Conservation (phyloP, 306 rosid genomes). For the Psophocarpus tetragonolobus region DNA sequence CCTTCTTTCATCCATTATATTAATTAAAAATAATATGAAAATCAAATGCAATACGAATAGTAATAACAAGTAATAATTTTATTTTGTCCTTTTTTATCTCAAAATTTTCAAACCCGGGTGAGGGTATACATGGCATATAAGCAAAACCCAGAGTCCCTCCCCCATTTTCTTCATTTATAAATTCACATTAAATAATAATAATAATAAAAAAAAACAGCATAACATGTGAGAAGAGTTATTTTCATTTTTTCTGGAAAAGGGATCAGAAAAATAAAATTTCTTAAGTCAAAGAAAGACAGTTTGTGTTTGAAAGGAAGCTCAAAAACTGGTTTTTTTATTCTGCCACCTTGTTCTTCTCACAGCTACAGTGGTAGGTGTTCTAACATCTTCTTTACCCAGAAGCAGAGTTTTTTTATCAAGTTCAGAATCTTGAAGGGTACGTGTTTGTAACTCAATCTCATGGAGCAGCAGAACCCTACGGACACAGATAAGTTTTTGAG, state of each 20-base stretch:
- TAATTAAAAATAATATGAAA: conserved; percentile 29
- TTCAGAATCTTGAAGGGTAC: conserved; percentile 5
- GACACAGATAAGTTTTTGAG: background rate
- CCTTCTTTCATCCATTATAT: conserved; percentile 13
- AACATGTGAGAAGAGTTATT: background rate
- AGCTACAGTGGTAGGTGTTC: background rate
- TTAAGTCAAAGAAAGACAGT: background rate
- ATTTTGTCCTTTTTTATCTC: conserved; percentile 30
- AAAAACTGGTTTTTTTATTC: conserved; percentile 2
- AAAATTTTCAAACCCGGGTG: background rate
- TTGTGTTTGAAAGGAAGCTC: background rate
- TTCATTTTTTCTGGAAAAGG: conserved; percentile 22
- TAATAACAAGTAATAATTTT: conserved; percentile 17
- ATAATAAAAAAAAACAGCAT: background rate
- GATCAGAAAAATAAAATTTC: conserved; percentile 29
- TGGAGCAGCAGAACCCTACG: conserved; percentile 25
- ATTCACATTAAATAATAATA: background rate
- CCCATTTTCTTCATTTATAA: background rate
- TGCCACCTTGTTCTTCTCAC: conserved; percentile 31
- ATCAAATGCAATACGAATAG: background rate
- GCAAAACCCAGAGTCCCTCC: background rate
- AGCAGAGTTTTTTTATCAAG: background rate
- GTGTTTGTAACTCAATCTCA: background rate
- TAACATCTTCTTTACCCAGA: conserved; percentile 7
- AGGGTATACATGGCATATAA: background rate